Base-by-base conservation (phyloP, 2,329 filamentous ascomycete genomes). In the Atkinsonella hypoxylon region DNA sequence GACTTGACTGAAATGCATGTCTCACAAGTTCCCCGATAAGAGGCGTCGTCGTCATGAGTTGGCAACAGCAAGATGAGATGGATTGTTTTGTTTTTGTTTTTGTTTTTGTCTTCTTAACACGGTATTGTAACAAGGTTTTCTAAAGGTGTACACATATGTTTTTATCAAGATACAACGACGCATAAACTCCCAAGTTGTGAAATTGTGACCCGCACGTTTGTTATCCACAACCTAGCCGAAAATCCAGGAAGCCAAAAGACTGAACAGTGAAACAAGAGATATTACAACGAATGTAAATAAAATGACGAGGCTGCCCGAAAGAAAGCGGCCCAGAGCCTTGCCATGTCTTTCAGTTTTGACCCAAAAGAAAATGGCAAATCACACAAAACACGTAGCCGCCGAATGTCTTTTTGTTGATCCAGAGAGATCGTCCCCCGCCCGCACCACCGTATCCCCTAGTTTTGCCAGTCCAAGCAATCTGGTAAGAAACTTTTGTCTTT, bases 281-380 rank as follows among this genome's bases (percentile, higher is more conserved):
- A 74, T 73, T 74, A 74, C 70, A 75, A 77, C 70, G 72, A 74
- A 67, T 63, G 73, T 76, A 75, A 62, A 71, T 67, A 72, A 32
- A 42, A 43, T 26, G 7, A 1, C 26, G 38, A 47, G 31, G 15
- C 34, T 45, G 41, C 42, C 34, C 10, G 13, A 20, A 39, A 13
- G 34, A 13, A 30, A 18, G 32, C 41, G 20, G 26, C 26, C 20
- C 17, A 22, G 22, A n/a, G 46, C 17, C 41, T 15, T 47, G 46
- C 5, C 20, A 12, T 40, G 13, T 11, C 13, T 30, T 47, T 22
- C 36, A 20, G n/a, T 22, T 20, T 36, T n/a, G 31, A n/a, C 26
- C 32, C 13, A 36, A 22, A 13, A 32, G 13, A 15, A 31, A 50
- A 18, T 38, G 18, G 50, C 49, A 47, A 58, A 50, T 58, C 46